Base-by-base conservation (phyloP, 148 eudicot genomes). In the Camellia granthamiana region DNA sequence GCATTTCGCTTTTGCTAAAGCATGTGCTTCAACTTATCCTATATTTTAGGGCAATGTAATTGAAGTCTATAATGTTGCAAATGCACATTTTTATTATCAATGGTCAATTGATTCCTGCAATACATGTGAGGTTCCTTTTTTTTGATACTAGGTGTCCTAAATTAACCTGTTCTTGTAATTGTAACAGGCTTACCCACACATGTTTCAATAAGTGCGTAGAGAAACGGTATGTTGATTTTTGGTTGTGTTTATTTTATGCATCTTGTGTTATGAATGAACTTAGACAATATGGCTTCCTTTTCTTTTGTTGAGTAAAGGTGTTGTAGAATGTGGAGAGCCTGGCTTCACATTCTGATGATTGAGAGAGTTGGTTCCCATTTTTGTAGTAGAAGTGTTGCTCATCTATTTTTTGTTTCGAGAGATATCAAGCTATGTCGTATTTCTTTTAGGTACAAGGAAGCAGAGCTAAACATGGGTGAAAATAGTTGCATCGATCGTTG, bases 401-500 rank as follows among this genome's bases (percentile, higher is more conserved):
- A n/a, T 51, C 47, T 8, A 72, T 64, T 64, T 65, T 56, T 78
- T 54, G 15, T 69, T 38, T 52, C 51, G 19, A 46, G 44, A 72
- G 72, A 38, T 5, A 49, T 65, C 21, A 14, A 54, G 15, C 18
- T 51, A 5, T 75, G 6, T 55, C 41, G 42, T 21, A 8, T n/a
- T 38, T 64, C 38, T 82, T 85, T 74, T 85, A 92, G 97, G 88
- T 94, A 90, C 90, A 94, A 92, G 87, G 98, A 94, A 41, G 79
- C 90, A 55, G 98, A 91, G 84, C 84, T 94, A 54, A 86, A 90
- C 84, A 91, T 94, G 91, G 97, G 94, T 76, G 97, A 95, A 87
- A 95, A 86, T 81, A 90, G 87, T 49, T 95, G 98, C 87, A 88
- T 95, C 30, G 97, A 95, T 81, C 92, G 97, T 18, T 91, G 98